phyloP scores from a whole-genome alignment of 805 yeast genomes.

The Hanseniaspora vineae region DNA sequence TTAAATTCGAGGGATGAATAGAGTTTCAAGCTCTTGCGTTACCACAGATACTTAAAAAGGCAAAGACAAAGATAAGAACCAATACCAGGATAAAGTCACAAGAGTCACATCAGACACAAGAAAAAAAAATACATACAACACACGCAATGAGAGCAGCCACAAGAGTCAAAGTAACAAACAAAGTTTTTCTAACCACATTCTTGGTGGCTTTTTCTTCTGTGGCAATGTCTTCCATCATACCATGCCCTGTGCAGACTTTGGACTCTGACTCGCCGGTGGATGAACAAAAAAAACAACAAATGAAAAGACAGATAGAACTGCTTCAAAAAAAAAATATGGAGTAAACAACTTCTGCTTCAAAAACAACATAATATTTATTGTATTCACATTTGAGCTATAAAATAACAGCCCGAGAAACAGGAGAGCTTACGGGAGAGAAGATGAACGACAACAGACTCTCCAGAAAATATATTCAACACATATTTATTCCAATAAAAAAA shows the following conservation, averaged over 20 bases:
- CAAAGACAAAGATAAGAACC: background rate
- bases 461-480: too few relatives aligned
- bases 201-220: constrained; percentile 43
- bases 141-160: constrained; percentile 36
- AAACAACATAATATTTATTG: too few relatives aligned
- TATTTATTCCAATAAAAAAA: too few relatives aligned
- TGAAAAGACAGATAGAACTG: background rate
- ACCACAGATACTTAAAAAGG: too few relatives aligned
- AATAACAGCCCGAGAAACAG: too few relatives aligned
- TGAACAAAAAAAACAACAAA: constrained; percentile 8
- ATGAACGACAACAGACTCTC: too few relatives aligned
- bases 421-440: too few relatives aligned
- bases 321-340: background rate
- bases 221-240: constrained; percentile 29
- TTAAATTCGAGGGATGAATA: background rate
- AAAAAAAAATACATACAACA: background rate
- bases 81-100: background rate
- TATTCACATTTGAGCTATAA: too few relatives aligned
- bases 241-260: constrained; percentile 32
- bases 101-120: too few relatives aligned
- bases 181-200: constrained; percentile 45
- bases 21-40: too few relatives aligned
- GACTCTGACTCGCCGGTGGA: constrained; percentile 27
- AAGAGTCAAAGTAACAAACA: constrained; percentile 38
- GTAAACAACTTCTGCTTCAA: too few relatives aligned